phyloP scores from a whole-genome alignment of 208 protist genomes.

The Trypanosoma theileri region DNA sequence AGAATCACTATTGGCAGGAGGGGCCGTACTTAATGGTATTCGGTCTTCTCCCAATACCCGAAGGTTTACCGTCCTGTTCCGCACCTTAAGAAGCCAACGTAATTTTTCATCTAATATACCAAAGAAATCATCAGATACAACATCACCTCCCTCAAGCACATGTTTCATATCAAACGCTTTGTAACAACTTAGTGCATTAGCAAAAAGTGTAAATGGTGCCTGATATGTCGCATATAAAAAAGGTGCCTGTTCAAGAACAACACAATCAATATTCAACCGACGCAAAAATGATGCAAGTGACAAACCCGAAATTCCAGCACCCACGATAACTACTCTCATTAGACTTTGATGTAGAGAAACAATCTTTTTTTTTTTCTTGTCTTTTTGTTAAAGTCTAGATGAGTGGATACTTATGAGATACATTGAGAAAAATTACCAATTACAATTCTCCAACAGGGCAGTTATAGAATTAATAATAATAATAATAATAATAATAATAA shows the following conservation, averaged over 20 bases:
- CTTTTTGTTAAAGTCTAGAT: too few species aligned
- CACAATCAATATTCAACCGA: constrained; percentile 80
- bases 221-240: constrained; percentile 66
- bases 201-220: constrained; percentile 71
- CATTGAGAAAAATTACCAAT: too few species aligned
- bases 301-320: constrained; percentile 80
- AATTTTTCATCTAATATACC: constrained; percentile 59
- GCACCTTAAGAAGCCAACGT: constrained; percentile 60
- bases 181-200: constrained; percentile 88
- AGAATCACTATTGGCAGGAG: constrained; percentile 78
- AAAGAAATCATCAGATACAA: constrained; percentile 61
- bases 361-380: not conserved
- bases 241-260: constrained; percentile 84
- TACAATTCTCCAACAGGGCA: too few species aligned
- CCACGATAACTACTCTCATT: constrained; percentile 88
- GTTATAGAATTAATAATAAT: too few species aligned
- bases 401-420: too few species aligned
- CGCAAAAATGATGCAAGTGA: constrained; percentile 78
- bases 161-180: constrained; percentile 83
- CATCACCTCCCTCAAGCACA: constrained; percentile 43
- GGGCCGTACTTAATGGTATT: constrained; percentile 77
- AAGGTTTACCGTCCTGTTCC: constrained; percentile 62
- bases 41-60: constrained; percentile 52
- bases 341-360: not conserved
- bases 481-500: too few species aligned